Conservation (phyloP, 1,139 yeast genomes). For the Blastobotrys malaysiensis region DNA sequence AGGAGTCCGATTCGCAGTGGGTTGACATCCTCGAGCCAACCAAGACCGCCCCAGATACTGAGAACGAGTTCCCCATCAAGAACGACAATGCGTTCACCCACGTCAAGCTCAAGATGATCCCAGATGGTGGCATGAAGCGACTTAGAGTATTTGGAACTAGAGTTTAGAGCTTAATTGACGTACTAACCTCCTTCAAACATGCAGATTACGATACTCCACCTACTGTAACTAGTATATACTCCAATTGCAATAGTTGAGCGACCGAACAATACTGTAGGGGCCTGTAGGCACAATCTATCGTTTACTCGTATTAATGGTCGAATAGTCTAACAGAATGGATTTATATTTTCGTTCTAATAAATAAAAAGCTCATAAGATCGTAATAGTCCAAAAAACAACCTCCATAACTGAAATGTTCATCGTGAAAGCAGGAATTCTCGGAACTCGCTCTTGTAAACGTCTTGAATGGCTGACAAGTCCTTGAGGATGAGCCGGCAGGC, state of each 20-base stretch:
- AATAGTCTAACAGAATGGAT: neutral
- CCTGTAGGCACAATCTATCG: no score
- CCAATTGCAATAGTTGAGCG: no score
- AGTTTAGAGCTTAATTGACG: neutral
- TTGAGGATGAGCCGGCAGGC: conserved; percentile 23
- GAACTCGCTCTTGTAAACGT: conserved; percentile 20
- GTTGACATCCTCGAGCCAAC: conserved; percentile 55
- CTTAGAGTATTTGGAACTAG: conserved; percentile 64
- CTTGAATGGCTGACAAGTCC: conserved; percentile 21
- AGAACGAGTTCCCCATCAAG: conserved; percentile 50
- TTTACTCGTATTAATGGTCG: no score
- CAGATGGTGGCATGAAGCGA: conserved; percentile 95
- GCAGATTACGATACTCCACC: no score
- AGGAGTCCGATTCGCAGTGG: conserved; percentile 50
- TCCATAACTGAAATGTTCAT: neutral
- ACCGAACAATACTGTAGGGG: no score
- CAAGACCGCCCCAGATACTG: conserved; percentile 74
- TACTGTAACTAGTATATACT: no score
- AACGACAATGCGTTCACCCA: conserved; percentile 44
- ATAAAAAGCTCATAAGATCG: conserved; percentile 7
- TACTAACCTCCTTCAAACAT: neutral
- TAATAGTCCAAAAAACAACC: neutral
- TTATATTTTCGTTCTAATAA: conserved; percentile 3
- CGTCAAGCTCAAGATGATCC: conserved; percentile 74
- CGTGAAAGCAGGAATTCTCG: conserved; percentile 15